These are phyloP conservation scores for Kodamaea arcana DNA, from an alignment of 1,139 yeast genomes.

Conservation along the genomic window DNA sequence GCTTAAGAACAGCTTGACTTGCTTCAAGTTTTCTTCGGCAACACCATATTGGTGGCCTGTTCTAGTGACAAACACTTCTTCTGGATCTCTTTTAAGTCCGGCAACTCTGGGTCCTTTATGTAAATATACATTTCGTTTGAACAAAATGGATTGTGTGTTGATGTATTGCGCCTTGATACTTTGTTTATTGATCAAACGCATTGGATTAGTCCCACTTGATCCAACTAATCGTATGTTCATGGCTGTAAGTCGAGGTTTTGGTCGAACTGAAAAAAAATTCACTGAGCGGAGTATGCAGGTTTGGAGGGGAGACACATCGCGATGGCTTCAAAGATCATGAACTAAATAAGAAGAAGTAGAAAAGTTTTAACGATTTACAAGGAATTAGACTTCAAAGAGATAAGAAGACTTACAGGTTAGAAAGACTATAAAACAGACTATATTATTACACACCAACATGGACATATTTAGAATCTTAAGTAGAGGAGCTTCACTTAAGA, in stretches of 20 bases:
- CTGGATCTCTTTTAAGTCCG: slow-evolving; percentile 77
- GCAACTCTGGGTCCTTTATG: slow-evolving; percentile 62
- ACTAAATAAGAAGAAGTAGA: too few relatives aligned
- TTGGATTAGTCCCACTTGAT: too few relatives aligned
- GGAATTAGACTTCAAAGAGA: too few relatives aligned
- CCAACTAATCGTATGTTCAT: slow-evolving; percentile 9
- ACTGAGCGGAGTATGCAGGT: too few relatives aligned
- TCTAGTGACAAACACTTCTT: slow-evolving; percentile 52
- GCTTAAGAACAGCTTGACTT: slow-evolving; percentile 45
- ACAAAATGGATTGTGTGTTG: too few relatives aligned
- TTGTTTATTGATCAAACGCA: too few relatives aligned
- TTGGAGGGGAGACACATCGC: neutral
- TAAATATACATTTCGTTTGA: too few relatives aligned
- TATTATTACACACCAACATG: slow-evolving; percentile 54
- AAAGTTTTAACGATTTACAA: too few relatives aligned
- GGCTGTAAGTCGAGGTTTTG: neutral
- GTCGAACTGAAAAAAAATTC: slow-evolving; percentile 1
- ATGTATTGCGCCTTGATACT: too few relatives aligned
- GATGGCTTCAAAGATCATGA: too few relatives aligned
- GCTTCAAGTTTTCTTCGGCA: slow-evolving; percentile 43
- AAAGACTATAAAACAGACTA: too few relatives aligned
- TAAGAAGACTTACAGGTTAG: too few relatives aligned
- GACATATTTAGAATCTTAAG: slow-evolving; percentile 83
- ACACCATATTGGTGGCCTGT: slow-evolving; percentile 60
- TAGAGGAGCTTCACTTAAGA: slow-evolving; percentile 78